Evolutionary conservation across 768 basidiomycete genomes (phyloP), one percentile per base, ranked within the genome.

Genomic region (Tulasnella sp.): DNA sequence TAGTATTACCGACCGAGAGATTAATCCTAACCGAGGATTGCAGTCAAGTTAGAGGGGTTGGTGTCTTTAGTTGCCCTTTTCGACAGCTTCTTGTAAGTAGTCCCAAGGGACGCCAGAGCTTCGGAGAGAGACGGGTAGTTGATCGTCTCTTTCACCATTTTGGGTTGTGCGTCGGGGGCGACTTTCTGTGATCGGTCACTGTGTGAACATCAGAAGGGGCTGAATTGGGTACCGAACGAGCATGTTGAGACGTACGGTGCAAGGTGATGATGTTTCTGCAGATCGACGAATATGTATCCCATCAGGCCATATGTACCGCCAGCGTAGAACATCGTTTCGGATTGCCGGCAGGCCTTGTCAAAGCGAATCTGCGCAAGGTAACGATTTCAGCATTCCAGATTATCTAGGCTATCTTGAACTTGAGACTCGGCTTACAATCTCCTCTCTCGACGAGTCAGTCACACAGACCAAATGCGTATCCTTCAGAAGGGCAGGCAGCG

Each of bases 251-350:
- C 96, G 85, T 85, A 96, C 97, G 91, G 89, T 70, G 91, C 86
- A 80, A 98, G 90, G 83, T 92, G 95, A 79, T 95, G 91, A 82
- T 98, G 97, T 77, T 89, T 87, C 77, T 96, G 86, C 77, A 99
- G 87, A 83, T 99, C 96, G 80, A 94, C 95, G 83, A 98, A 98
- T 82, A 98, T 94, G 84, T 95, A 99, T 20, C 97, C 97, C 70
- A 91, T 86, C 79, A 96, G 86, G 29, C 97, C 97, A 83, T 95
- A 96, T 20, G 93, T 92, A 15, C 94, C 94, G 0, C 96, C 96
- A n/a, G 92, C 90, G 81, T 98, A 98, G 83, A 99, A 92, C 7
- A 93, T 91, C 80, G 91, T 95, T 61, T 87, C 85, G 72, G 89
- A 86, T 77, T 88, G 87, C 79, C 96, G 88, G 83, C 95, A 95